These are phyloP conservation scores for Yarrowia osloensis DNA, from an alignment of 805 yeast species.

Conservation along the genomic window DNA sequence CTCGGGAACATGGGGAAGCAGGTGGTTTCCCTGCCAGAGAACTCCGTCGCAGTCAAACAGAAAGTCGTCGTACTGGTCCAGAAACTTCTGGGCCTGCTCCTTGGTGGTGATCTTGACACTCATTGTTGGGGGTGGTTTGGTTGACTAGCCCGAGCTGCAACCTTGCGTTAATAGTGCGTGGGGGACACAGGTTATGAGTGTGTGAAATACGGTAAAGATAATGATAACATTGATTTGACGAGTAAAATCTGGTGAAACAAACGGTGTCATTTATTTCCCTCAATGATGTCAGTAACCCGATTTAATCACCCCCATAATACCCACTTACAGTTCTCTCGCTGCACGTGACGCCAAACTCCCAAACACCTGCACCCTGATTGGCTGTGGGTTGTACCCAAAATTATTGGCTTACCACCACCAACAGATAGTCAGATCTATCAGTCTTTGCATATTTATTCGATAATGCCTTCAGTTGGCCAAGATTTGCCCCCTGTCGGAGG, in stretches of 20 bases:
- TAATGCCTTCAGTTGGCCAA: conserved; percentile 47
- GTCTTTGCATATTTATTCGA: conserved; percentile 15
- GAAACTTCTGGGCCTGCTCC: conserved; percentile 47
- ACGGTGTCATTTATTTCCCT: background rate
- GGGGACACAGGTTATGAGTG: conserved; percentile 2
- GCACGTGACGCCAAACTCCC: conserved; percentile 24
- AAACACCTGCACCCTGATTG: conserved; percentile 30
- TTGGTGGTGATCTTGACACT: conserved; percentile 36
- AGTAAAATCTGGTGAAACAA: background rate
- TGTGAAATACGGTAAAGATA: too few species aligned
- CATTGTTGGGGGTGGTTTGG: conserved; percentile 7
- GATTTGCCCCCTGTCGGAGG: conserved; percentile 88
- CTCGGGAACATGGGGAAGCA: conserved; percentile 77
- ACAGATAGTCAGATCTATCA: conserved; percentile 28
- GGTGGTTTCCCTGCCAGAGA: conserved; percentile 83
- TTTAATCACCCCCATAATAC: background rate
- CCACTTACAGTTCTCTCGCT: background rate
- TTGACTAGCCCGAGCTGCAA: background rate
- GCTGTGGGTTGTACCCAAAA: conserved; percentile 27
- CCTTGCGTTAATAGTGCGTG: conserved; percentile 8
- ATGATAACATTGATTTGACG: background rate
- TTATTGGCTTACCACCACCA: conserved; percentile 26
- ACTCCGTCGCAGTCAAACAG: conserved; percentile 98
- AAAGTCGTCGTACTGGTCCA: conserved; percentile 76
- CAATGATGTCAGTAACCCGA: background rate